phyloP scores from a whole-genome alignment of 192 early-diverging fungal species.

The Gonapodya prolifera region DNA sequence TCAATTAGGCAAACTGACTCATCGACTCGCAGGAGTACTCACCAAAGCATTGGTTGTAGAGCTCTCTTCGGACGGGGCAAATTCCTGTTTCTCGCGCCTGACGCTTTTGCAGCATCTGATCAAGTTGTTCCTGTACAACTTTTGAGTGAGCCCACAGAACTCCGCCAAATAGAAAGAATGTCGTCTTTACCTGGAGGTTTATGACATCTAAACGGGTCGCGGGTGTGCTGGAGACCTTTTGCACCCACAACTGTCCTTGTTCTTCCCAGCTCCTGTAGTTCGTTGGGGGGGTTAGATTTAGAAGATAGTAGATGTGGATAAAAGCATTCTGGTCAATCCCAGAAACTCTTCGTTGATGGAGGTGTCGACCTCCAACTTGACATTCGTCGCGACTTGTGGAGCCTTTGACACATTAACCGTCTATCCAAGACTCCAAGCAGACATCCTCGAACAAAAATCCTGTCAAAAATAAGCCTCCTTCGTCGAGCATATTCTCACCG shows the following conservation, averaged over 20 bases:
- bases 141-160: too few species aligned
- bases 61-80: conserved; percentile 40
- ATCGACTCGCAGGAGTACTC: not conserved
- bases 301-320: not conserved
- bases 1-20: not conserved
- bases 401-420: not conserved
- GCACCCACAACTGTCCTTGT: conserved; percentile 45
- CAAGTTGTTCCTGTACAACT: conserved; percentile 42
- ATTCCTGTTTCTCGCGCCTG: conserved; percentile 53
- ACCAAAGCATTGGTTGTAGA: conserved; percentile 56
- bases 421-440: not conserved
- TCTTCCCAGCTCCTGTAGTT: conserved; percentile 47
- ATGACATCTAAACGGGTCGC: conserved; percentile 45
- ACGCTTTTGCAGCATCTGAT: conserved; percentile 51
- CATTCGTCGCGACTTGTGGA: not conserved
- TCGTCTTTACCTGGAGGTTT: conserved; percentile 28
- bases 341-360: not conserved
- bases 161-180: not conserved
- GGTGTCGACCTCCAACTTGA: not conserved
- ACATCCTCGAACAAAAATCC: conserved; percentile 2
- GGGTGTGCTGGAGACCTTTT: conserved; percentile 45
- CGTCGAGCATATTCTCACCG: conserved; percentile 15
- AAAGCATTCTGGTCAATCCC: not conserved
- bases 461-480: conserved; percentile 8
- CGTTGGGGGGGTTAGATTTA: not conserved